phyloP scores from a whole-genome alignment of 495 filamentous ascomycete genomes.

The Podospora sp. region DNA sequence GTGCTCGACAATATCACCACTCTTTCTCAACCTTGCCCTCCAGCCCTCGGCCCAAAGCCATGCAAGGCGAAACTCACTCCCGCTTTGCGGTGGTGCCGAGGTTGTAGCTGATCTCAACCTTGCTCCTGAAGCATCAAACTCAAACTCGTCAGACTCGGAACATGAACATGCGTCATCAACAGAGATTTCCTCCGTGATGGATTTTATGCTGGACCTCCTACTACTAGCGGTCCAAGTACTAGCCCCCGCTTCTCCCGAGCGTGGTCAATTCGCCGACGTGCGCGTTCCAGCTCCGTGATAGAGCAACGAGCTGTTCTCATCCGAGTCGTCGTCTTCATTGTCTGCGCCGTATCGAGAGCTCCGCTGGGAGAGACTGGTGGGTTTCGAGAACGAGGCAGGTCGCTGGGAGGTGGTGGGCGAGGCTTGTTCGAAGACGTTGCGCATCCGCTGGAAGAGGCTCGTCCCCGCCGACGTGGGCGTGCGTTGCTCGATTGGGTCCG shows the following conservation, averaged over 20 bases:
- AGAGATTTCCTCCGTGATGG: not conserved
- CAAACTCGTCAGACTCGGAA: not conserved
- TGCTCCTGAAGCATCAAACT: not conserved
- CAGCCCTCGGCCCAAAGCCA: slow-evolving; percentile 1
- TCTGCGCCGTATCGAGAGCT: not conserved
- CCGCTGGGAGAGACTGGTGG: not conserved
- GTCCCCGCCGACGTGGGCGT: not conserved
- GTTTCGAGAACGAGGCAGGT: not conserved
- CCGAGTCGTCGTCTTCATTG: not conserved
- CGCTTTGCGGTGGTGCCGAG: not conserved
- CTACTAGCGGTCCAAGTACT: not conserved
- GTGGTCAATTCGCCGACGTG: not conserved
- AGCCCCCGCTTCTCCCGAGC: slow-evolving; percentile 9
- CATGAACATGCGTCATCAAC: not conserved
- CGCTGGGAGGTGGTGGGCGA: not conserved
- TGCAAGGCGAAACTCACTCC: not conserved
- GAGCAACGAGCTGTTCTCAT: not conserved
- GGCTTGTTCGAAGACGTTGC: slow-evolving; percentile 35
- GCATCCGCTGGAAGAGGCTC: slow-evolving; percentile 40
- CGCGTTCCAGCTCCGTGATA: not conserved
- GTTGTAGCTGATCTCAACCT: not conserved
- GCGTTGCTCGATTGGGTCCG: not conserved
- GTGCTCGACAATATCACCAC: not conserved
- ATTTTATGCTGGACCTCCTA: not conserved
- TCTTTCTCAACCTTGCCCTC: not conserved